Conservation (phyloP, 2,329 filamentous ascomycete species). For the Trichoderma gracile region DNA sequence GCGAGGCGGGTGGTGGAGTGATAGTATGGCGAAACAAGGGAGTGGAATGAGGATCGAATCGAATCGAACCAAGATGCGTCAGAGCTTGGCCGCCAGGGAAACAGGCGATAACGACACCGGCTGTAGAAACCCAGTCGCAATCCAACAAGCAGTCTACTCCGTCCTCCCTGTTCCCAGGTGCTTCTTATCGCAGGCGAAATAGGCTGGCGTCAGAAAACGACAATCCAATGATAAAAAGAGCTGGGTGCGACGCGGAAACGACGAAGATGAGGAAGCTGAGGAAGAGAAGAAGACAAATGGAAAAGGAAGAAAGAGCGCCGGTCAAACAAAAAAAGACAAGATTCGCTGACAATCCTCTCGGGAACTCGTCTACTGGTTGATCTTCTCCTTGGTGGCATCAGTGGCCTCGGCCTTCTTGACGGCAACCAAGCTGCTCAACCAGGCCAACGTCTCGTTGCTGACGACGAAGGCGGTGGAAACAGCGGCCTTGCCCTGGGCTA, state of each 20-base stretch:
- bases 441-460: slow-evolving; percentile 63
- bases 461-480: slow-evolving; percentile 68
- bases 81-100: background rate
- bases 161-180: background rate
- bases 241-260: background rate
- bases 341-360: background rate
- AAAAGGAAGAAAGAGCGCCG: background rate
- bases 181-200: background rate
- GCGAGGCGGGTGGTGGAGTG: background rate
- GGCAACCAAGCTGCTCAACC: slow-evolving; percentile 59
- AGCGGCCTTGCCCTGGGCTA: slow-evolving; percentile 70
- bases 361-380: slow-evolving; percentile 43
- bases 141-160: background rate
- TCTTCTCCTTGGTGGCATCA: slow-evolving; percentile 55
- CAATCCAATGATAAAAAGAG: background rate
- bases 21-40: background rate
- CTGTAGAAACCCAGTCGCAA: background rate
- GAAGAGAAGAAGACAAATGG: background rate
- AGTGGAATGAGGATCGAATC: background rate
- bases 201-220: background rate
- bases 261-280: background rate
- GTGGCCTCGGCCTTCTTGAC: slow-evolving; percentile 64
- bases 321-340: background rate
- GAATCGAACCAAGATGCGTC: slow-evolving; percentile 1
- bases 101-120: background rate